Conservation (phyloP, 2,329 filamentous ascomycete species). For the Sporothrix schenckii region DNA sequence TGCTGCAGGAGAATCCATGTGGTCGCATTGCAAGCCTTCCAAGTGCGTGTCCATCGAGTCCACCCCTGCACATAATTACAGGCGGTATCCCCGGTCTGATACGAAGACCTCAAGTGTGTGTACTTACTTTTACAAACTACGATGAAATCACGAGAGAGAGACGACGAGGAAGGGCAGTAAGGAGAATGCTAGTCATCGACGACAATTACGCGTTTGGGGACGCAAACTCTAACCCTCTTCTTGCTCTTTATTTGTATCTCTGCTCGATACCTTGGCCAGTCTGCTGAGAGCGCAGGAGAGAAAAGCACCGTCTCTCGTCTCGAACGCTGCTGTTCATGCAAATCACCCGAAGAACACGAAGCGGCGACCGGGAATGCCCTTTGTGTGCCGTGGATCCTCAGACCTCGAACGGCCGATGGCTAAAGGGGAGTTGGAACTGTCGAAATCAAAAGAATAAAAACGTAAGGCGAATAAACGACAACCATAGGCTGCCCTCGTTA, state of each 20-base stretch:
- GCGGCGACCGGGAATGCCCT: conserved; percentile 12
- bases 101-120: not conserved
- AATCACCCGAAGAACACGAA: conserved; percentile 9
- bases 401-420: not conserved
- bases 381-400: conserved; percentile 2
- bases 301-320: conserved; percentile 13
- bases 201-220: not conserved
- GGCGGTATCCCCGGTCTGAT: not conserved
- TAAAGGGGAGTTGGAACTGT: not conserved
- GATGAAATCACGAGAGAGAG: conserved; percentile 10
- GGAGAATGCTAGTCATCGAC: not conserved
- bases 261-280: no score
- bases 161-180: not conserved
- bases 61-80: not conserved
- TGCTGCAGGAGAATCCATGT: conserved; percentile 10
- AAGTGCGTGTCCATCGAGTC: not conserved
- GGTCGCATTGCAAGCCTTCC: not conserved
- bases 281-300: not conserved
- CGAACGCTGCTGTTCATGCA: not conserved
- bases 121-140: not conserved
- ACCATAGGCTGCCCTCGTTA: not conserved
- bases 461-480: not conserved
- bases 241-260: not conserved
- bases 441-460: not conserved
- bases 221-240: not conserved